Percentiles rank a stretch among this genome's conserved stretches.
Conservation (phyloP, 352 stramenopile species). For the Phytophthora hybrid region DNA sequence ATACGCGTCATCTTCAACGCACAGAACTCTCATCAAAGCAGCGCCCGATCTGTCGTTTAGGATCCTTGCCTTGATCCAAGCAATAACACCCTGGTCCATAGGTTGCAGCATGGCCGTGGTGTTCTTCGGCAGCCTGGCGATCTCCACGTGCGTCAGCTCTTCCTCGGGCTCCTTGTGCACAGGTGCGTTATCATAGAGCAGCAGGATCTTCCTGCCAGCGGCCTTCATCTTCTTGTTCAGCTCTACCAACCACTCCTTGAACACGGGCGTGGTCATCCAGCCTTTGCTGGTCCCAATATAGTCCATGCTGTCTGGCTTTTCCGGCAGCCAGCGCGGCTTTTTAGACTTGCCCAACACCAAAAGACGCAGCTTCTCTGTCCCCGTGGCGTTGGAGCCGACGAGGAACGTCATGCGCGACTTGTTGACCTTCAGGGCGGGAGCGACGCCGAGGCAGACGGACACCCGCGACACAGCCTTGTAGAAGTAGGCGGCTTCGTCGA, state of each 20-base stretch:
- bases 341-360: neutral
- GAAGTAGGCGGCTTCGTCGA: neutral
- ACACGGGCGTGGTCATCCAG: neutral
- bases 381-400: neutral
- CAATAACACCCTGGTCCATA: neutral
- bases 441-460: neutral
- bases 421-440: neutral
- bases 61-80: neutral
- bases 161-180: neutral
- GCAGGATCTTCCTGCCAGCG: neutral
- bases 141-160: neutral
- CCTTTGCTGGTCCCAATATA: neutral
- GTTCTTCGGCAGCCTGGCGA: neutral
- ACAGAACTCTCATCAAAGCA: neutral
- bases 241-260: neutral
- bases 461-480: neutral
- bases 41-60: neutral
- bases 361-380: neutral
- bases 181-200: neutral
- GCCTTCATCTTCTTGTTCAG: neutral
- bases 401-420: neutral
- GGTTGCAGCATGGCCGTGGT: neutral
- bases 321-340: neutral
- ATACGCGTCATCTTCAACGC: neutral
- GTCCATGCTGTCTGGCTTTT: neutral